Percentiles rank a stretch among this genome's conserved stretches.
Evolutionary conservation across 768 basidiomycete species (phyloP).

Genomic region (Leccinum disarticulatum): DNA sequence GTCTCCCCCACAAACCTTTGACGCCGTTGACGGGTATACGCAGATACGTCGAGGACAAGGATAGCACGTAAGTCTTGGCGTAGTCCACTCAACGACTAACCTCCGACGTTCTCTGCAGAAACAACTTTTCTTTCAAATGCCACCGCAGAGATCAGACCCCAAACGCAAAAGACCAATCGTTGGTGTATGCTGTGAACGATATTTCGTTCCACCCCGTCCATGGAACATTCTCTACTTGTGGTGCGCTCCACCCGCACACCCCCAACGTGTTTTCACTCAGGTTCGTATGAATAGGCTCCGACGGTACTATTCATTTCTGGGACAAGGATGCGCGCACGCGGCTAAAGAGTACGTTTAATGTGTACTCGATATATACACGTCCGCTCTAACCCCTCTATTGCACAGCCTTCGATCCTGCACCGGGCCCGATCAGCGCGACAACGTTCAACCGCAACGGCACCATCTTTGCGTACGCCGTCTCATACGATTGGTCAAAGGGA

Average conservation of each 20-base stretch:
- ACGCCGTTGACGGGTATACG: not conserved
- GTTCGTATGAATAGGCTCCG: conserved; percentile 51
- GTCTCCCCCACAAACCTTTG: conserved; percentile 32
- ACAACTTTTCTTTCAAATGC: conserved; percentile 90
- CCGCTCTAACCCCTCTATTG: conserved; percentile 3
- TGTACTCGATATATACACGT: not conserved
- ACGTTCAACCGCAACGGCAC: conserved; percentile 85
- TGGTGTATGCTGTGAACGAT: conserved; percentile 82
- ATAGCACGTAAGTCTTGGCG: conserved; percentile 52
- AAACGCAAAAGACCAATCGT: conserved; percentile 59
- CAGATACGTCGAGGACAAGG: conserved; percentile 87
- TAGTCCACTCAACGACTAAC: not conserved
- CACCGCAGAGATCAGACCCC: conserved; percentile 61
- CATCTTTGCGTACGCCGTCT: conserved; percentile 90
- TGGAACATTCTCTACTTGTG: conserved; percentile 84
- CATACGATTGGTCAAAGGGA: conserved; percentile 94
- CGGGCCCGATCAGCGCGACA: conserved; percentile 76
- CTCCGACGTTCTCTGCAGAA: conserved; percentile 35
- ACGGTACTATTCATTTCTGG: conserved; percentile 92
- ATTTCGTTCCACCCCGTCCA: conserved; percentile 84
- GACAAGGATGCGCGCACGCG: conserved; percentile 92
- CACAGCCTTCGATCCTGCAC: conserved; percentile 68
- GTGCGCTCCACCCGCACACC: conserved; percentile 35
- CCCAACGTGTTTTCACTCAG: conserved; percentile 21
- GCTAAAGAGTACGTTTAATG: conserved; percentile 67